Base-by-base conservation (phyloP, 208 protist genomes). In the Crithidia sp. region DNA sequence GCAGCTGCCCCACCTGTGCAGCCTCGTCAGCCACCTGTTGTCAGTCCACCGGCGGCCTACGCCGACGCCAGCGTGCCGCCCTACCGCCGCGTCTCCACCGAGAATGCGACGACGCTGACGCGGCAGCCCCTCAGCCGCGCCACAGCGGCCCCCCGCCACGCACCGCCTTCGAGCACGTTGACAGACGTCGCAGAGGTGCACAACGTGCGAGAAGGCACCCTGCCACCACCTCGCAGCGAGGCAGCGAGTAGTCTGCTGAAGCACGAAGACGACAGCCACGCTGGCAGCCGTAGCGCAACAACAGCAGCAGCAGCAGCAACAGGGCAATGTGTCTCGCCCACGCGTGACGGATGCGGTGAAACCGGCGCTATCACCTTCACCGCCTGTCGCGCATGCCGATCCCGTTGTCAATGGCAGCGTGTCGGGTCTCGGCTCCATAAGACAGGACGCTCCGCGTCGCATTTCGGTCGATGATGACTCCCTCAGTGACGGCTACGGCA, bases 401-500 rank as follows among this genome's bases (percentile, higher is more conserved):
- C 65, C 65, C 28, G 55, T 45, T 40, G 59, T 2, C n/a, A 49
- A 58, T 17, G n/a, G n/a, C 13, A n/a, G 43, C 6, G n/a, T 4
- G 56, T 7, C 5, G 47, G 53, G 49, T 54, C 28, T 44, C 28
- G 36, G 58, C 53, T 50, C 70, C 56, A 45, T 28, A 52, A 37
- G 67, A 12, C 14, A 5, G 7, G 64, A 71, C 39, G 12, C 44
- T n/a, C 10, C 56, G 41, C 55, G 17, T 47, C 45, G 68, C 61
- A 47, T 41, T 9, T 28, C 37, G 37, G 62, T 59, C 8, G 84
- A 87, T 14, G 82, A 89, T 43, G 92, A 96, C 76, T 93, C 85
- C 16, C 82, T 93, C 17, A 96, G 90, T 63, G 92, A 96, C 47
- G 92, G 89, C 16, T 94, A 93, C 68, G 89, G 88, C 36, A 96